phyloP scores from a whole-genome alignment of 305 asterid genomes.

The Fraxinus dipetala region DNA sequence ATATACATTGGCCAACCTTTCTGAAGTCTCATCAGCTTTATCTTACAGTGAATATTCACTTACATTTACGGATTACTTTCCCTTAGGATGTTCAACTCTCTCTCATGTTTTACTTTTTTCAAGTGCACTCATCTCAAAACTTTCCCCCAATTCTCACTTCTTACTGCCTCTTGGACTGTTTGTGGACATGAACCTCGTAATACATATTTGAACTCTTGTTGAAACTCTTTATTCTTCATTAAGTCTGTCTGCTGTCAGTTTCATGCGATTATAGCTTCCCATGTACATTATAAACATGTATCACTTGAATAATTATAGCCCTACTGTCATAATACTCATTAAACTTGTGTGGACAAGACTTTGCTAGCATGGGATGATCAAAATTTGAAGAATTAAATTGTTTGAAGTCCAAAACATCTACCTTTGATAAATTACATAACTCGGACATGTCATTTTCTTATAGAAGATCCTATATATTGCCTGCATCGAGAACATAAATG shows the following conservation, averaged over 20 bases:
- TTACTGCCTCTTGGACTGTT: background rate
- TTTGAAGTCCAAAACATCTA: background rate
- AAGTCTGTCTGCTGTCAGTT: background rate
- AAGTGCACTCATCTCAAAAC: background rate
- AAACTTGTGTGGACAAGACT: background rate
- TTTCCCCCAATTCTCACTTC: background rate
- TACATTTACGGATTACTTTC: background rate
- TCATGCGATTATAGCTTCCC: background rate
- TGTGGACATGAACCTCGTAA: background rate
- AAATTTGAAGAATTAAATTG: background rate
- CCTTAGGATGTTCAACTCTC: background rate
- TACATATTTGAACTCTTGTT: background rate
- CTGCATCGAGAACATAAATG: constrained; percentile 3
- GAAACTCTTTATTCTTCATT: background rate
- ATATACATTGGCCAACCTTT: background rate
- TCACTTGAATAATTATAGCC: background rate
- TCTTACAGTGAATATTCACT: background rate
- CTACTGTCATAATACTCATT: background rate
- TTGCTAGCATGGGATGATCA: background rate
- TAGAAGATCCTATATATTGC: constrained; percentile 3
- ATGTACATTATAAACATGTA: background rate
- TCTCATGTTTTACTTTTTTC: background rate
- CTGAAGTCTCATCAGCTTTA: background rate
- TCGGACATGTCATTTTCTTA: background rate
- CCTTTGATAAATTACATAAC: background rate